phyloP scores from a whole-genome alignment of 2,329 filamentous ascomycete species.

The Fusarium drepaniforme region DNA sequence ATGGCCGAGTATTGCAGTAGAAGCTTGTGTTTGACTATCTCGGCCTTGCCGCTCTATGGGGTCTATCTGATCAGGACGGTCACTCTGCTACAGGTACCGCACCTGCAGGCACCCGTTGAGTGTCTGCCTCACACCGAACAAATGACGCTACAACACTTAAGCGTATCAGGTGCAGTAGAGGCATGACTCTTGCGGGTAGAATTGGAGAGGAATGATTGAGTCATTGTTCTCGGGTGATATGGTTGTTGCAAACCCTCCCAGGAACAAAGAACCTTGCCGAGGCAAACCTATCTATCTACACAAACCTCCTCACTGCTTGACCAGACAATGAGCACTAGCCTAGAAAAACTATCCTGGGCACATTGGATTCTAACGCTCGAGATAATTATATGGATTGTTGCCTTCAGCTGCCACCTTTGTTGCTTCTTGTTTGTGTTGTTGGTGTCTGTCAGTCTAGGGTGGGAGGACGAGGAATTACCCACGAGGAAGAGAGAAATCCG shows the following conservation, averaged over 20 bases:
- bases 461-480: neutral
- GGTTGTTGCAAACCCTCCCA: neutral
- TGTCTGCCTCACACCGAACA: neutral
- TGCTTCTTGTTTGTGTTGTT: neutral
- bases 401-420: neutral
- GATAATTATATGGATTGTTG: neutral
- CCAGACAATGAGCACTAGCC: neutral
- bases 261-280: neutral
- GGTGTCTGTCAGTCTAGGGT: neutral
- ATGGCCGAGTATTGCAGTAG: neutral
- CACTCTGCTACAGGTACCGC: neutral
- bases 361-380: neutral
- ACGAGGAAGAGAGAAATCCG: neutral
- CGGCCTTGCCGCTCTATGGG: neutral
- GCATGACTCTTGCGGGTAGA: neutral
- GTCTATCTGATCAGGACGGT: neutral
- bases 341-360: neutral
- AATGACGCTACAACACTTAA: neutral
- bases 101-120: neutral
- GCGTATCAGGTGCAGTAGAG: neutral
- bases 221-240: neutral
- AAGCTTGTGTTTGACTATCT: neutral
- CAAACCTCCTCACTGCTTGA: neutral
- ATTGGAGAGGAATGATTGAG: neutral
- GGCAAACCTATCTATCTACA: neutral